Evolutionary conservation across 768 basidiomycete species (phyloP).

Genomic region (Botryobasidium botryosum): DNA sequence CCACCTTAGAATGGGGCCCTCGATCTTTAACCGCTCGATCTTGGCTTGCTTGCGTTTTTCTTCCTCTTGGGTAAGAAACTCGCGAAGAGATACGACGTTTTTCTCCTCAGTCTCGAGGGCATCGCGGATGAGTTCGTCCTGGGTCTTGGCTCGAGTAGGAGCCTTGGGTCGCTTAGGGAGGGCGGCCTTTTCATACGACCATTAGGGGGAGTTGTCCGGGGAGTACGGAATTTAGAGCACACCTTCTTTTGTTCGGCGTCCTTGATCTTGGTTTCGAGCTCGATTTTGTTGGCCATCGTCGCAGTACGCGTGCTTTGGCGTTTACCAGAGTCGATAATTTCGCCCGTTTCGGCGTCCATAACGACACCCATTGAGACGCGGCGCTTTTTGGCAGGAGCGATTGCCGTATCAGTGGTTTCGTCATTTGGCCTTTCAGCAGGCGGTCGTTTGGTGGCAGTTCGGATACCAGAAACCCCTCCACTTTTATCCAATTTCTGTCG

Average conservation of each 20-base stretch:
- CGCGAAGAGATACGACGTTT: slow-evolving; percentile 58
- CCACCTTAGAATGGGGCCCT: slow-evolving; percentile 58
- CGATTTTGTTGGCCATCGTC: slow-evolving; percentile 44
- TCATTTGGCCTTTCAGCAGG: too few species aligned
- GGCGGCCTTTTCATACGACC: slow-evolving; percentile 20
- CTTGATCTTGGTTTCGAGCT: slow-evolving; percentile 20
- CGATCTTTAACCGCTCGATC: slow-evolving; percentile 40
- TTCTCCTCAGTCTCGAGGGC: slow-evolving; percentile 80
- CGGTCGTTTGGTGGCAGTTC: not conserved
- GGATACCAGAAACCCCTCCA: not conserved
- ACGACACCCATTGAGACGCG: slow-evolving; percentile 38
- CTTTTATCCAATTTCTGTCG: not conserved
- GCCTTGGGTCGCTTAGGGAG: slow-evolving; percentile 43
- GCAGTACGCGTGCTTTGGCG: slow-evolving; percentile 18
- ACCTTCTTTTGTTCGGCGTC: slow-evolving; percentile 48
- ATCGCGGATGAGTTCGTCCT: slow-evolving; percentile 67
- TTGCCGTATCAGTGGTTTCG: too few species aligned
- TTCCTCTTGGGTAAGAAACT: slow-evolving; percentile 67
- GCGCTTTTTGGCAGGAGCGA: slow-evolving; percentile 18
- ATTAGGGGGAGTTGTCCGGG: not conserved
- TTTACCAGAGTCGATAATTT: slow-evolving; percentile 27
- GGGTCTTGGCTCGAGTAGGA: slow-evolving; percentile 39
- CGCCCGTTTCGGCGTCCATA: slow-evolving; percentile 44
- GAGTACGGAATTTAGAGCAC: slow-evolving; percentile 10
- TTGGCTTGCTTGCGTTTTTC: slow-evolving; percentile 58